Base-by-base conservation (phyloP, 192 early-diverging fungal species). In the Helicostylum pulchrum region DNA sequence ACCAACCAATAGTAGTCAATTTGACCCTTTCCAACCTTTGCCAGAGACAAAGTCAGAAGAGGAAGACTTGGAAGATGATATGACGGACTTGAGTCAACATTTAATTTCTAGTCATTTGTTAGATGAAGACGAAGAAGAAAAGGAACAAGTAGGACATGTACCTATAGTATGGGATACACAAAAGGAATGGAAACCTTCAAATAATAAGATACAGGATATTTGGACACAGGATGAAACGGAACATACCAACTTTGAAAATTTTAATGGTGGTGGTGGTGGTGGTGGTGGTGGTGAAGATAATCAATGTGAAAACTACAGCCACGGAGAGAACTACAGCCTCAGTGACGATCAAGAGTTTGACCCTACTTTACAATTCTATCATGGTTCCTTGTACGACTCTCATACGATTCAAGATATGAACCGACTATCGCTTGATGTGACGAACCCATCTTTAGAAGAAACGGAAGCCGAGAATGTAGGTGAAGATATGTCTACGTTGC, bases 401-500 rank as follows among this genome's bases (percentile, higher is more conserved):
- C 56, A 44, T 1, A 65, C 69, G 3, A 64, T 70, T 31, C 54
- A 70, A 21, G 68, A 70, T 39, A 70, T 70, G 48, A 45, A 63
- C 11, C 34, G 20, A 17, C 17, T 70, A 4, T 57, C 61, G 3
- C 42, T 64, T 12, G n/a, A 39, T 4, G 61, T 61, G 15, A 68
- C 60, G 3, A 68, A 72, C 26, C 70, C 65, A 8, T 72, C 68
- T 0, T 42, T 32, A 10, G 68, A 70, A 61, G 68, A 70, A 44
- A 47, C 47, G 5, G 43, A 62, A 12, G 72, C 66, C 10, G 73
- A 70, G 47, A 68, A 67, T 50, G 36, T 78, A 11, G 79, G 71
- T 32, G 62, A 71, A 34, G 77, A 81, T 39, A 81, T 81, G 79
- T 71, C 74, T 12, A 72, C 76, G 2, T 39, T 79, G 34, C 76